Base-by-base conservation (phyloP, 2,329 filamentous ascomycete genomes). In the Chaetomium olivaceum region DNA sequence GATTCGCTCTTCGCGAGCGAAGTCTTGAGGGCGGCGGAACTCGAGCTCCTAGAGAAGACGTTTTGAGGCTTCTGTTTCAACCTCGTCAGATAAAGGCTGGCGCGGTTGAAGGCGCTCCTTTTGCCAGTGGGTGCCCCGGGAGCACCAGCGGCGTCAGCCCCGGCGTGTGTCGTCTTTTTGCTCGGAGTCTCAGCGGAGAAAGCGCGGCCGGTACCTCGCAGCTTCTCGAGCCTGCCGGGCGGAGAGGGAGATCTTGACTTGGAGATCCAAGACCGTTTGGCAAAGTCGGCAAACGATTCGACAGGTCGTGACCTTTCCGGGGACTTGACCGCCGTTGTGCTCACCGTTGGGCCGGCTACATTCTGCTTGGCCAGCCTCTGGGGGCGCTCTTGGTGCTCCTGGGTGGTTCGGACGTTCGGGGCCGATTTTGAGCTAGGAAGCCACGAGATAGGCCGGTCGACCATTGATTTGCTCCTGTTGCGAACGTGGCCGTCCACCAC, bases 361-460 rank as follows among this genome's bases (percentile, higher is more conserved):
- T 73, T 63, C 60, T 71, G 66, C 51, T 68, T 71, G 23, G 51
- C 61, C 48, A 66, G 55, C 58, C 62, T 58, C 58, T 66, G 69
- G 51, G 68, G 61, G 57, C 71, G 69, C 48, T 69, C 71, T 12
- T 76, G 50, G 11, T 77, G 39, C 39, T 43, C 39, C 8, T 61
- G 63, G 52, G 75, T 70, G 23, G 74, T 72, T 12, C 74, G 73
- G n/a, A 78, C 70, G 62, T 80, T 76, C 48, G 77, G 73, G 4
- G 77, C 72, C 14, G 80, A 78, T 68, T 78, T 83, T 27, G 82
- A 80, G 72, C 77, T 77, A 16, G 80, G 78, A 65, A 86, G 78
- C 85, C 84, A 87, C 66, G 82, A 82, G 64, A 81, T 80, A 4
- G 81, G 82, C 62, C 82, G 79, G 66, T 81, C 82, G 62, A 82